A percentile compares a stretch with the other conserved stretches of the same genome.
Evolutionary conservation across 2,329 filamentous ascomycete species (phyloP).

Genomic region (Sporothrix curviconia): DNA sequence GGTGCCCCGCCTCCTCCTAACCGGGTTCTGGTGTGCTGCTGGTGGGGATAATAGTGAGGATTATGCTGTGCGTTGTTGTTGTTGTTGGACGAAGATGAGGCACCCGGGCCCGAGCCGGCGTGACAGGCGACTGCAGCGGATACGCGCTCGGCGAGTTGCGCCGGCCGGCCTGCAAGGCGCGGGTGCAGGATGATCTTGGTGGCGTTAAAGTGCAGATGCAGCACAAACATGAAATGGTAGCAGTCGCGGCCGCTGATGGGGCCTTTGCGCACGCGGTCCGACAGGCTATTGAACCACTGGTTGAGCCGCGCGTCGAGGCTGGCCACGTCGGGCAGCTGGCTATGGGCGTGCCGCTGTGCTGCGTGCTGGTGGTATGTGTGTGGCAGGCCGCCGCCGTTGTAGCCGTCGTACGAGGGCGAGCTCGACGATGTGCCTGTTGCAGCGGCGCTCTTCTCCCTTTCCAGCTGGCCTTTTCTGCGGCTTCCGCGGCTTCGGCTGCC

Average conservation of each 20-base stretch:
- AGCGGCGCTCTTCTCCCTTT: no score
- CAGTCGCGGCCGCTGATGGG: conserved; percentile 11
- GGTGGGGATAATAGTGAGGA: no score
- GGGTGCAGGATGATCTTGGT: conserved; percentile 14
- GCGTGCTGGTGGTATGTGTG: conserved; percentile 2
- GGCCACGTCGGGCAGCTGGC: not conserved
- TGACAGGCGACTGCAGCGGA: not conserved
- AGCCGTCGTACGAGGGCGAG: not conserved
- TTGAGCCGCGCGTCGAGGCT: conserved; percentile 10
- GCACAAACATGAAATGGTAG: conserved; percentile 14
- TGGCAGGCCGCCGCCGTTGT: not conserved
- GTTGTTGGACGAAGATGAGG: no score
- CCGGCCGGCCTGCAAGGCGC: not conserved
- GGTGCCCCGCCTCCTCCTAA: no score
- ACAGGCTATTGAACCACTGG: conserved; percentile 10
- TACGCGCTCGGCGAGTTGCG: not conserved
- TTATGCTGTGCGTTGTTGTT: no score
- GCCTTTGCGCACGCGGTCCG: conserved; percentile 7
- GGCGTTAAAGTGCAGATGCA: conserved; percentile 14
- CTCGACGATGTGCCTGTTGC: not conserved
- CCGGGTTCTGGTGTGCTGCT: no score
- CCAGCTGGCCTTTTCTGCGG: not conserved
- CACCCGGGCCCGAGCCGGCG: not conserved
- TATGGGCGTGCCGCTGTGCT: not conserved
- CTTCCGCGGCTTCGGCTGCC: not conserved